Conservation (phyloP, 805 yeast species). For the Nakazawaea ernobii region DNA sequence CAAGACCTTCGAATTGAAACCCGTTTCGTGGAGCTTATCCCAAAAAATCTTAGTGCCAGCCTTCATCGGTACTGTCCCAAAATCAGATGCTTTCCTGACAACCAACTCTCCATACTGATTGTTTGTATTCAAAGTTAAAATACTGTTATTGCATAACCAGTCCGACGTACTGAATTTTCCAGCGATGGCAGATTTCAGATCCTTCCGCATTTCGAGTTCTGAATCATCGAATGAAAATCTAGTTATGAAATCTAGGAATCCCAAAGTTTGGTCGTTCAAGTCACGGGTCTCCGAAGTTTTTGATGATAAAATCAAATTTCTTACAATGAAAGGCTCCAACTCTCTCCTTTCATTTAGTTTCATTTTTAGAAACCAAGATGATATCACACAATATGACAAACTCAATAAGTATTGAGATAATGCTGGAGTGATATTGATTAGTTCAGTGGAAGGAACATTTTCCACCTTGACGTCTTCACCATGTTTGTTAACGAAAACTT, state of each 20-base stretch:
- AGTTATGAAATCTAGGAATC: slow-evolving; percentile 60
- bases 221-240: slow-evolving; percentile 62
- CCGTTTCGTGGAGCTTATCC: too few relatives aligned
- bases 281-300: slow-evolving; percentile 19
- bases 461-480: slow-evolving; percentile 49
- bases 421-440: slow-evolving; percentile 38
- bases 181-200: slow-evolving; percentile 13
- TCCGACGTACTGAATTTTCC: neutral
- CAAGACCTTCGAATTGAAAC: neutral
- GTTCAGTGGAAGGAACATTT: slow-evolving; percentile 46
- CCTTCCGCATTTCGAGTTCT: slow-evolving; percentile 38
- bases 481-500: slow-evolving; percentile 23
- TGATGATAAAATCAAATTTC: slow-evolving; percentile 39
- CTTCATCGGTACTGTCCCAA: neutral
- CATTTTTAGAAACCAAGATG: slow-evolving; percentile 68
- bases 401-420: slow-evolving; percentile 56
- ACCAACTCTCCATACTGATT: neutral
- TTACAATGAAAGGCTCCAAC: slow-evolving; percentile 57
- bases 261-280: slow-evolving; percentile 50
- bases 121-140: neutral
- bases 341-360: slow-evolving; percentile 50
- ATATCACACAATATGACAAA: slow-evolving; percentile 62
- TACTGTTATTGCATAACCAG: neutral
- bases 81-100: neutral
- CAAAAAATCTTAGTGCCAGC: neutral